Evolutionary conservation across 352 stramenopile genomes (phyloP).

Genomic region (Pythium rhizo-oryzae): DNA sequence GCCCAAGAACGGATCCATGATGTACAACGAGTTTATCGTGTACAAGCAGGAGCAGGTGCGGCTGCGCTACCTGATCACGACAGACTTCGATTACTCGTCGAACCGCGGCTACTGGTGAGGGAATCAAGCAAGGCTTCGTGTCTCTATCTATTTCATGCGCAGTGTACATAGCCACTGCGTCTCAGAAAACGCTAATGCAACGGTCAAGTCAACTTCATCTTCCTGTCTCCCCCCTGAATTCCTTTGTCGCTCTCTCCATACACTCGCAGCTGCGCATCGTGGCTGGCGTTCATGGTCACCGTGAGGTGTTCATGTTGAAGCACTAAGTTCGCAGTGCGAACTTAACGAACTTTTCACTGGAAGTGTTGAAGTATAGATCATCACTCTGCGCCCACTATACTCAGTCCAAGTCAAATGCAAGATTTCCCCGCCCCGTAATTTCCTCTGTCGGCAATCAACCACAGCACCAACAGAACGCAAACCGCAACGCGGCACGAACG

Average conservation of each 20-base stretch:
- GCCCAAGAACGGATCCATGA: conserved; percentile 38
- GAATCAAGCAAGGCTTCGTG: neutral
- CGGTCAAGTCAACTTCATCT: too few relatives aligned
- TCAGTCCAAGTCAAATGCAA: conserved; percentile 12
- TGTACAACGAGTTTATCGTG: conserved; percentile 80
- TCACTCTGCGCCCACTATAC: conserved; percentile 20
- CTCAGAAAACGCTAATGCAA: too few relatives aligned
- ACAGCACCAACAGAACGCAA: neutral
- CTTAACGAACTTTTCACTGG: neutral
- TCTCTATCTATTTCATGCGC: conserved; percentile 1
- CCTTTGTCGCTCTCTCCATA: too few relatives aligned
- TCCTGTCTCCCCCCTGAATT: too few relatives aligned
- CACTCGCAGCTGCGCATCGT: too few relatives aligned
- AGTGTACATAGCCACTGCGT: neutral
- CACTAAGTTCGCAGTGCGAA: conserved; percentile 6
- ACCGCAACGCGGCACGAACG: neutral
- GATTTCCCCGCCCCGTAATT: conserved; percentile 6
- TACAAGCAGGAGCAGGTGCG: conserved; percentile 71
- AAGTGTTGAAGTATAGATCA: conserved; percentile 31
- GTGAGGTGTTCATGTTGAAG: too few relatives aligned
- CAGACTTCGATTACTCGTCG: conserved; percentile 39
- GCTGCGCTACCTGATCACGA: conserved; percentile 57
- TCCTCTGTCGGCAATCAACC: neutral
- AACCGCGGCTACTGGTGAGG: conserved; percentile 13
- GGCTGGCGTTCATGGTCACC: too few relatives aligned